Evolutionary conservation across 371 early-diverging fungal species (phyloP).

Genomic region (Mucor lusitanicus): DNA sequence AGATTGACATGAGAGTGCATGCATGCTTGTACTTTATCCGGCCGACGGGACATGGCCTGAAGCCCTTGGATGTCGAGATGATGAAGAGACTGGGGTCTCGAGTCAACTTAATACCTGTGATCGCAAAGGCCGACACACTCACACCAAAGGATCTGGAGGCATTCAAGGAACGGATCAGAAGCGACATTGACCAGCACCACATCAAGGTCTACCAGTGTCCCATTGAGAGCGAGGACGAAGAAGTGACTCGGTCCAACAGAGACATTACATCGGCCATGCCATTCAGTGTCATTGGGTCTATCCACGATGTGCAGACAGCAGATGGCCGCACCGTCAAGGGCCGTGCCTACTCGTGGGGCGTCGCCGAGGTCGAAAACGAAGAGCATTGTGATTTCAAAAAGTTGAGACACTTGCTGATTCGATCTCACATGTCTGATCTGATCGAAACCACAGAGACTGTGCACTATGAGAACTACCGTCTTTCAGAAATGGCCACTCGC

Average conservation of each 20-base stretch:
- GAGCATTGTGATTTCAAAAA: conserved; percentile 90
- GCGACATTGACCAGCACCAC: conserved; percentile 71
- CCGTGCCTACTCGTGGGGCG: conserved; percentile 93
- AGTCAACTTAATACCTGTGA: conserved; percentile 88
- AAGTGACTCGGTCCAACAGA: conserved; percentile 69
- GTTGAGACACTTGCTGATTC: conserved; percentile 88
- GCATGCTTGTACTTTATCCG: conserved; percentile 94
- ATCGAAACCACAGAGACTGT: conserved; percentile 84
- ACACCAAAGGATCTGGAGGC: conserved; percentile 76
- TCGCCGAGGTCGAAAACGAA: conserved; percentile 91
- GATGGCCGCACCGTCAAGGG: conserved; percentile 83
- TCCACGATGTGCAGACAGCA: conserved; percentile 74
- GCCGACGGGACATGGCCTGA: conserved; percentile 85
- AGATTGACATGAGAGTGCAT: conserved; percentile 78
- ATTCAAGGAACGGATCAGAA: conserved; percentile 80
- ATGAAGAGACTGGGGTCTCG: conserved; percentile 84
- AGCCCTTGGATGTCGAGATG: conserved; percentile 91
- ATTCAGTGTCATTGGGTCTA: conserved; percentile 92
- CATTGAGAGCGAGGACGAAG: conserved; percentile 86
- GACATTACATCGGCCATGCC: conserved; percentile 90
- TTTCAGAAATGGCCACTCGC: conserved; percentile 79
- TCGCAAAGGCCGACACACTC: conserved; percentile 71
- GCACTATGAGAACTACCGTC: conserved; percentile 91
- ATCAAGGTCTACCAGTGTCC: conserved; percentile 79
- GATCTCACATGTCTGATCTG: conserved; percentile 93